Evolutionary conservation across 2,329 filamentous ascomycete genomes (phyloP), one percentile per base, ranked within the genome.

Genomic region (Colletotrichum cereale): DNA sequence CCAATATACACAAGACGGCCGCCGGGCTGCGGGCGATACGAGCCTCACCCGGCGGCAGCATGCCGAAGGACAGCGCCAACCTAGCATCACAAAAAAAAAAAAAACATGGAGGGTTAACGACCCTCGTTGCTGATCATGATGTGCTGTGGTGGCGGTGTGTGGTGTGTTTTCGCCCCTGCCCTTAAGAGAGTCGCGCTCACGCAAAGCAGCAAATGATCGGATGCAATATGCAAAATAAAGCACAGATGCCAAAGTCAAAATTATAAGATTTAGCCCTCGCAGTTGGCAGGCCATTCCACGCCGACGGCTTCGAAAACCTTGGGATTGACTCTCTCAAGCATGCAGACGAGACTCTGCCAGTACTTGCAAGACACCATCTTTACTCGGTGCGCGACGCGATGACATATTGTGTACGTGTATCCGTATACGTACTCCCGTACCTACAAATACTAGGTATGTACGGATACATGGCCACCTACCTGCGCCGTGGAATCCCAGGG

Each of bases 311-410:
- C 18, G 44, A 34, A 48, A 66, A 55, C 60, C 38, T 56, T 63
- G 44, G 44, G 50, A 50, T 71, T 62, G 68, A 36, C 31, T 24
- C 67, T 34, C 47, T 14, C 12, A 8, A 40, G n/a, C 34, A 47
- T 42, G 29, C 50, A 53, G 53, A 47, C 14, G 52, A 58, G 58
- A 68, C 58, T 58, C 26, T 62, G 26, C 31, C 36, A 40, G 58
- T 67, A 58, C 68, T 40, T 68, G n/a, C 50, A 38, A 71, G 68
- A 58, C 50, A 67, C 65, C 66, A 60, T 44, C n/a, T 69, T 36
- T 26, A 11, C 48, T 47, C 38, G 44, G 18, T 14, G 48, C n/a
- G 40, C n/a, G 34, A 12, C 14, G 42, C 66, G n/a, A 55, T 21
- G 12, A 52, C 42, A 47, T n/a, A 52, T 8, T 3, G 31, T 24